phyloP scores from a whole-genome alignment of 176 grass and related monocot genomes.

The Luzula sylvatica region DNA sequence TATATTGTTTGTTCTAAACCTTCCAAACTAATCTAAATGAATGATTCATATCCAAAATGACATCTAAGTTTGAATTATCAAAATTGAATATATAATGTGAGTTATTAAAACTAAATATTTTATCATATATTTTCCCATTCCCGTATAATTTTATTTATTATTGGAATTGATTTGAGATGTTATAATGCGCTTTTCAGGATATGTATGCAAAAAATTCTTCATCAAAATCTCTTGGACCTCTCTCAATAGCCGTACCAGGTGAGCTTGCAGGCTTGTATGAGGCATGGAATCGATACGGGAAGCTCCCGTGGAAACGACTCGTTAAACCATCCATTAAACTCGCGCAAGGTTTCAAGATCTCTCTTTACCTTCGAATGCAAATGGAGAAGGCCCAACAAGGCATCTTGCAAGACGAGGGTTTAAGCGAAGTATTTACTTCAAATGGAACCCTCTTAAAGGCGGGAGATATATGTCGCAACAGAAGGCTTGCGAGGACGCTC shows the following conservation, averaged over 20 bases:
- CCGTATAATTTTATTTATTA: too few species aligned
- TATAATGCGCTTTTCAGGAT: constrained; percentile 29
- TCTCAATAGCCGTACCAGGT: constrained; percentile 67
- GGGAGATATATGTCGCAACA: constrained; percentile 56
- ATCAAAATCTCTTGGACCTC: constrained; percentile 51
- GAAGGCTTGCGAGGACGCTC: constrained; percentile 40
- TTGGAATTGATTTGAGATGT: too few species aligned
- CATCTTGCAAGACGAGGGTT: constrained; percentile 46
- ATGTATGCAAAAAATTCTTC: constrained; percentile 63
- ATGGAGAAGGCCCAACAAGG: constrained; percentile 43
- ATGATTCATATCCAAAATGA: too few species aligned
- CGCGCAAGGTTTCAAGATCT: constrained; percentile 51
- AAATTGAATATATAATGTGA: too few species aligned
- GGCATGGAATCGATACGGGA: constrained; percentile 72
- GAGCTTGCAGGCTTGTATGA: constrained; percentile 60
- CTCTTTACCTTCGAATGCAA: constrained; percentile 74
- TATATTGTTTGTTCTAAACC: too few species aligned
- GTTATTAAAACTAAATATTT: too few species aligned
- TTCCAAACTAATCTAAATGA: too few species aligned
- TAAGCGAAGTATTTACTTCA: constrained; percentile 36
- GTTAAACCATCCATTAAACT: constrained; percentile 44
- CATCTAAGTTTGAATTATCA: too few species aligned
- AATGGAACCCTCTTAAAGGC: constrained; percentile 40
- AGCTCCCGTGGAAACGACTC: constrained; percentile 63
- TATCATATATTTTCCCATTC: too few species aligned